phyloP scores from a whole-genome alignment of 805 yeast species.

The Cyberlindnera veronae region DNA sequence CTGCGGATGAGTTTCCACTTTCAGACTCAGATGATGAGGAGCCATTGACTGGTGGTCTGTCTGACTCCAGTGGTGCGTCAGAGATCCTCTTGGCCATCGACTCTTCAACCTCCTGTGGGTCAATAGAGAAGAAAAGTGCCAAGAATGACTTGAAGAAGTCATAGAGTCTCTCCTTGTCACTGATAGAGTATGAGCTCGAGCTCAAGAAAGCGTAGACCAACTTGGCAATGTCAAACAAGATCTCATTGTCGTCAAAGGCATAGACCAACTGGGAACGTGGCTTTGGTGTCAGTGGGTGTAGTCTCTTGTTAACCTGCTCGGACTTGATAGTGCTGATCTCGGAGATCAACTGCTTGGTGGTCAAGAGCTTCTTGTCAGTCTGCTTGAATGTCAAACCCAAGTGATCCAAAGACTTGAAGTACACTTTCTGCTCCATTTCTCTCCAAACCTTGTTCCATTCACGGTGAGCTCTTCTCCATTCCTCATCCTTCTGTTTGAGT shows the following conservation, averaged over 20 bases:
- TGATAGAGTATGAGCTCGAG: slow-evolving; percentile 70
- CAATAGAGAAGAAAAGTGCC: slow-evolving; percentile 65
- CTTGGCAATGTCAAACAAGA: slow-evolving; percentile 69
- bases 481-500: slow-evolving; percentile 96
- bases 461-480: slow-evolving; percentile 96
- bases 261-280: slow-evolving; percentile 75
- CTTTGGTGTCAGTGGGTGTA: slow-evolving; percentile 81
- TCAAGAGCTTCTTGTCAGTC: slow-evolving; percentile 87
- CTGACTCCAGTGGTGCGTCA: slow-evolving; percentile 4
- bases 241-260: slow-evolving; percentile 58
- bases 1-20: slow-evolving; percentile 4
- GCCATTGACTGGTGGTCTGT: slow-evolving; percentile 2
- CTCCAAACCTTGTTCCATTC: slow-evolving; percentile 99
- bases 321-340: slow-evolving; percentile 90
- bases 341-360: slow-evolving; percentile 85
- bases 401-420: slow-evolving; percentile 91
- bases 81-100: slow-evolving; percentile 33
- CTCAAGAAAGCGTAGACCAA: slow-evolving; percentile 64
- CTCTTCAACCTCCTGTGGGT: slow-evolving; percentile 45
- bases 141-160: slow-evolving; percentile 69
- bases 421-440: slow-evolving; percentile 93
- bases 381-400: slow-evolving; percentile 95
- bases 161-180: slow-evolving; percentile 74
- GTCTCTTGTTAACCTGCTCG: slow-evolving; percentile 83
- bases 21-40: slow-evolving; percentile 17